Evolutionary conservation across 306 rosid species (phyloP).

Genomic region (Lathyrus sativus): DNA sequence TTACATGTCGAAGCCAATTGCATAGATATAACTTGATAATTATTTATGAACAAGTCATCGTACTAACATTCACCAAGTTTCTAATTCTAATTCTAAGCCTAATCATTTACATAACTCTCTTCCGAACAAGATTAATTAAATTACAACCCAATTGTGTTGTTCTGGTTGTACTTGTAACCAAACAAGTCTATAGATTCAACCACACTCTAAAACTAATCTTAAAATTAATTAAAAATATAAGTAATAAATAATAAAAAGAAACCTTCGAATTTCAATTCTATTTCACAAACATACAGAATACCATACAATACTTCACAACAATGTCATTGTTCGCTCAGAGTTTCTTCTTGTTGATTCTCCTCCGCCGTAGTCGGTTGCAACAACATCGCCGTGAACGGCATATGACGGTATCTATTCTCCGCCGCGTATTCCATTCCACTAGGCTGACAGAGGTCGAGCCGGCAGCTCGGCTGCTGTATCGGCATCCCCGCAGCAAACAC

Average conservation of each 20-base stretch:
- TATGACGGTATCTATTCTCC: conserved; percentile 52
- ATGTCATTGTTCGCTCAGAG: conserved; percentile 48
- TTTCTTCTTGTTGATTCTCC: conserved; percentile 56
- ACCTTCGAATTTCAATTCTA: background rate
- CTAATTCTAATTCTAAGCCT: conserved; percentile 23
- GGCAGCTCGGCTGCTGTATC: conserved; percentile 59
- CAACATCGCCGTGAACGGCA: conserved; percentile 88
- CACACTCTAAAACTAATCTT: conserved; percentile 23
- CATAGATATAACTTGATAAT: background rate
- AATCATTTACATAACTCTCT: conserved; percentile 49
- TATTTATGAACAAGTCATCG: too few species aligned
- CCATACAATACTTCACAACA: background rate
- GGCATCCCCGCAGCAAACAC: conserved; percentile 48
- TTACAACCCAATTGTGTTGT: background rate
- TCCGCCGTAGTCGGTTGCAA: conserved; percentile 63
- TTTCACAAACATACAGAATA: background rate
- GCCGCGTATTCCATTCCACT: conserved; percentile 53
- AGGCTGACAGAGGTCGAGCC: conserved; percentile 64
- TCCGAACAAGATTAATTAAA: too few species aligned
- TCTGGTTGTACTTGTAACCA: background rate
- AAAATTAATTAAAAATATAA: background rate
- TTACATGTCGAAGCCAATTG: background rate
- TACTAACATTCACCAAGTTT: conserved; percentile 1
- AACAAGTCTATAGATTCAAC: conserved; percentile 13
- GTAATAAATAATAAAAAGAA: background rate